Evolutionary conservation across 306 rosid genomes (phyloP), one percentile per base, ranked within the genome.

Genomic region (Prinsepia uniflora): DNA sequence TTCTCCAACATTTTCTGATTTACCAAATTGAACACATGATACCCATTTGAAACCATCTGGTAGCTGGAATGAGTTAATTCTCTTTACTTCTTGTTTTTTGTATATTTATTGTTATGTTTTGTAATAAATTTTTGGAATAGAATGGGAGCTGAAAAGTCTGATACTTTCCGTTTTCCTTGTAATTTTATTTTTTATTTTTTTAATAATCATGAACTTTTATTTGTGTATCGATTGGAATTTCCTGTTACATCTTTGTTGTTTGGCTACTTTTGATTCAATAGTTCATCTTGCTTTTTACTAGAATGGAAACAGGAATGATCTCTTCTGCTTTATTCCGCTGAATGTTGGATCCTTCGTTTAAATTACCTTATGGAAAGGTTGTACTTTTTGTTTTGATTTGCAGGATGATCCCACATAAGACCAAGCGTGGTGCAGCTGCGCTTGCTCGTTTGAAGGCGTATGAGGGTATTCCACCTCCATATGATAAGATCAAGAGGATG

Each of bases 321-420:
- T 15, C 9, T 66, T 66, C 19, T 66, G 22, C 24, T 22, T 14
- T 0, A 3, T 57, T 57, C n/a, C 3, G 24, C 63, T 10, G n/a
- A 6, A 10, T 24, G 4, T 0, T 41, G 8, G 11, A 0, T 58
- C 24, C 8, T 24, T 11, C 8, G 59, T 2, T 13, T 12, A 58
- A 11, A 6, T 13, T 6, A 13, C 6, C 8, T 59, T 34, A 6
- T 7, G 7, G 10, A 13, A 34, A 36, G 3, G 34, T 36, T 61
- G 65, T 17, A 7, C 61, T 7, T 39, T 5, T 11, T 8, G 4
- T 8, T 49, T 12, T 64, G 7, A 10, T 46, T 5, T 50, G 59
- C 63, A 86, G 90, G 43, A 86, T 86, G 90, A 86, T 86, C 45
- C 90, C 90, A 0, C 90, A 86, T 60, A 86, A 86, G 83, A 86